Conservation (phyloP, 495 filamentous ascomycete species). For the Antarctomyces pellizariae region DNA sequence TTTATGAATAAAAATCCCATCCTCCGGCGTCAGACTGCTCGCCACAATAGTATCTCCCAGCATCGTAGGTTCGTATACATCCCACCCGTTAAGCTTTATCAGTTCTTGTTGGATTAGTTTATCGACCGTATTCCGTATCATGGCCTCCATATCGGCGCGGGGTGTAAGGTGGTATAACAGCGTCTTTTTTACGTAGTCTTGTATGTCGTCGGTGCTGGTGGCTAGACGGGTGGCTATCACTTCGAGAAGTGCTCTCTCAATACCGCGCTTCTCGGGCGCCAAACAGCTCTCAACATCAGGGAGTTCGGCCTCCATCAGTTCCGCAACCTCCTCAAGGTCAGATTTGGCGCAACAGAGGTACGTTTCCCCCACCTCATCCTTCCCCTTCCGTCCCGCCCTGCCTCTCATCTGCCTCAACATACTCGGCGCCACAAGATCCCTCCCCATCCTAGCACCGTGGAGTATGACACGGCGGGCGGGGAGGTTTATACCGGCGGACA, state of each 20-base stretch:
- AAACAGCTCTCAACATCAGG: slow-evolving; percentile 49
- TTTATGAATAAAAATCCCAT: slow-evolving; percentile 50
- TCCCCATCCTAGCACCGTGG: slow-evolving; percentile 54
- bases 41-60: slow-evolving; percentile 52
- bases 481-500: slow-evolving; percentile 70
- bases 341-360: slow-evolving; percentile 49
- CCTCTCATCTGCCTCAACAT: slow-evolving; percentile 76
- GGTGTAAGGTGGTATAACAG: slow-evolving; percentile 34
- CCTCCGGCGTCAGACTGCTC: slow-evolving; percentile 49
- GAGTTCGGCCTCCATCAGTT: slow-evolving; percentile 50
- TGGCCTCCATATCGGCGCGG: slow-evolving; percentile 18
- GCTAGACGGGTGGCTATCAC: slow-evolving; percentile 49
- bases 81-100: slow-evolving; percentile 26
- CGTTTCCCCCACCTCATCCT: slow-evolving; percentile 60
- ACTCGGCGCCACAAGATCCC: slow-evolving; percentile 50
- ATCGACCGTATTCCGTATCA: slow-evolving; percentile 29
- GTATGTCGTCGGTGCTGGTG: slow-evolving; percentile 39
- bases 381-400: slow-evolving; percentile 61
- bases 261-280: slow-evolving; percentile 39
- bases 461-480: slow-evolving; percentile 57
- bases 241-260: slow-evolving; percentile 54
- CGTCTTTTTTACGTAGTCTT: slow-evolving; percentile 48
- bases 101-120: slow-evolving; percentile 30
- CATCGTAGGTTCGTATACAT: slow-evolving; percentile 32
- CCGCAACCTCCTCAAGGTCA: slow-evolving; percentile 46